These are phyloP conservation scores for Saitozyma sp. DNA, from an alignment of 768 basidiomycete genomes.

Conservation along the genomic window DNA sequence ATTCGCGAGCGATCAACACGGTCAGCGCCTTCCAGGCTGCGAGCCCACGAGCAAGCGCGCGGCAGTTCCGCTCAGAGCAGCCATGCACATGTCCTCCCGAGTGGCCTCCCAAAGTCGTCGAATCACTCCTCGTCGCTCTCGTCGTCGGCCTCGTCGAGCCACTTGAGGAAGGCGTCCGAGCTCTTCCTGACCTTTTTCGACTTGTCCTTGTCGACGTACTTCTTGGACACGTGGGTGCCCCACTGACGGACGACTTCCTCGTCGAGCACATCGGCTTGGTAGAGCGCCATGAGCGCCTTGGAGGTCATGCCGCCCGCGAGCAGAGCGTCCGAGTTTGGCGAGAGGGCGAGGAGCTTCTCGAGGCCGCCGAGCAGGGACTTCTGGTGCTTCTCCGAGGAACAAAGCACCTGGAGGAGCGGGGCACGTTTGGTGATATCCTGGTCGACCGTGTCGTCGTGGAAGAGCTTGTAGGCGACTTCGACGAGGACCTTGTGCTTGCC, in stretches of 20 bases:
- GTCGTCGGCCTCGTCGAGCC: conserved; percentile 34
- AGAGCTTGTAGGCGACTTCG: conserved; percentile 79
- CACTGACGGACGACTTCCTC: conserved; percentile 86
- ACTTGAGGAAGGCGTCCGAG: conserved; percentile 81
- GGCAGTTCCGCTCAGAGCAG: no score
- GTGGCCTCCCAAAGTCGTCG: no score
- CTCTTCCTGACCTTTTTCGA: conserved; percentile 96
- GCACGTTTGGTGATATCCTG: conserved; percentile 58
- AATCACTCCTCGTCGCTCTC: conserved; percentile 25
- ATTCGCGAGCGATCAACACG: no score
- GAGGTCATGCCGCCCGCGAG: conserved; percentile 61
- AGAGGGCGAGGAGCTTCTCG: conserved; percentile 73
- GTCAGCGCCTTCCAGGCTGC: no score
- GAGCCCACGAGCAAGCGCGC: no score
- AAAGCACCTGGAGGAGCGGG: conserved; percentile 73
- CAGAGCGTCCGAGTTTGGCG: conserved; percentile 67
- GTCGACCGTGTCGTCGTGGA: conserved; percentile 67
- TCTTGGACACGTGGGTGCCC: conserved; percentile 95
- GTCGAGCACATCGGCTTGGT: conserved; percentile 87
- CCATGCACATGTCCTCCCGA: no score
- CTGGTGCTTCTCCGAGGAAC: conserved; percentile 89
- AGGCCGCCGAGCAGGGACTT: conserved; percentile 91
- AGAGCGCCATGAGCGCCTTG: conserved; percentile 90
- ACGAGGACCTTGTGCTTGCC: conserved; percentile 90
- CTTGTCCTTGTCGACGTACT: conserved; percentile 90